Percentiles rank a stretch among this genome's conserved stretches.
Evolutionary conservation across 2,329 filamentous ascomycete genomes (phyloP).

Genomic region (Verticillium longisporum): DNA sequence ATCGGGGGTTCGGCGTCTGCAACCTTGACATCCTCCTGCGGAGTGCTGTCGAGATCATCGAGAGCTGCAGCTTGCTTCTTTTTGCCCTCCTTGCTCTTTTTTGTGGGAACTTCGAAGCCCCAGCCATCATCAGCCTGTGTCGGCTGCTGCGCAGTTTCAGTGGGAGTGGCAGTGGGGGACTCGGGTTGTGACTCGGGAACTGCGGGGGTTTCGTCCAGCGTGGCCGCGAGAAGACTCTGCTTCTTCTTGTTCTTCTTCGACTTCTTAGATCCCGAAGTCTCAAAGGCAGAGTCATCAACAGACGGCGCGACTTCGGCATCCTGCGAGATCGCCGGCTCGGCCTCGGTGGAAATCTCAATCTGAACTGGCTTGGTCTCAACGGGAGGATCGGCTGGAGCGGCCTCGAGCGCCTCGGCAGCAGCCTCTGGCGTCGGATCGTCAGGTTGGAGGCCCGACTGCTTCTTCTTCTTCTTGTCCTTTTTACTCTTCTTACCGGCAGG

Average conservation of each 20-base stretch:
- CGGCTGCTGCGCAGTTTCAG: not conserved
- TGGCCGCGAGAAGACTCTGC: slow-evolving; percentile 6
- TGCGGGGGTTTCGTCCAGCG: not conserved
- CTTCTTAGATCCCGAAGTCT: slow-evolving; percentile 1
- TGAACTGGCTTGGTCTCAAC: no score
- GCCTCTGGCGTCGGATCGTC: not conserved
- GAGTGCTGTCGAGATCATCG: slow-evolving; percentile 1
- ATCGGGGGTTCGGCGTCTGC: not conserved
- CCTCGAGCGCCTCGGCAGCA: not conserved
- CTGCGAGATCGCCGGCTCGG: not conserved
- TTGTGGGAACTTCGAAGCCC: slow-evolving; percentile 8
- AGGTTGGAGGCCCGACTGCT: not conserved
- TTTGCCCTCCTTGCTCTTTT: slow-evolving; percentile 26
- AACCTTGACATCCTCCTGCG: not conserved
- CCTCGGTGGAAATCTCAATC: not conserved
- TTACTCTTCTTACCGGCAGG: slow-evolving; percentile 16
- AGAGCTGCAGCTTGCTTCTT: slow-evolving; percentile 13
- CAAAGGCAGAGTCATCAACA: not conserved
- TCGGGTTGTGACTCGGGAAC: not conserved
- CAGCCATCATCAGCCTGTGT: not conserved
- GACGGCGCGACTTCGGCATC: slow-evolving; percentile 5
- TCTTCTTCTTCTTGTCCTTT: slow-evolving; percentile 11
- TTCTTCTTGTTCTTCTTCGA: slow-evolving; percentile 14
- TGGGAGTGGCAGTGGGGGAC: not conserved
- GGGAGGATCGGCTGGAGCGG: not conserved